Base-by-base conservation (phyloP, 1,139 yeast species). In the Yarrowia galli region DNA sequence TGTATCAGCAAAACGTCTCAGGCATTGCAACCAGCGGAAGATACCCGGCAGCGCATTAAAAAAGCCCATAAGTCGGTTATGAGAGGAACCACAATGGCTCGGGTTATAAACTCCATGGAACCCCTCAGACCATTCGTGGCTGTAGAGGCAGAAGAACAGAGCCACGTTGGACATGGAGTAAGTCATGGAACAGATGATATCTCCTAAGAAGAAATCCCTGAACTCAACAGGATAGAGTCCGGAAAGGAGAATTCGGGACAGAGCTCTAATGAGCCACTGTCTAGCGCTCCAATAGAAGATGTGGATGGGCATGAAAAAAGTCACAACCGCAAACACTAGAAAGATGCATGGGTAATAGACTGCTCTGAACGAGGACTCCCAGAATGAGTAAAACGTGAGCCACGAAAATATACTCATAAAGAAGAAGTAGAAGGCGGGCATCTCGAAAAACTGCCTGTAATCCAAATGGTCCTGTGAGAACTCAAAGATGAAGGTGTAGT, bases 221-320 rank as follows among this genome's bases (percentile, higher is more conserved):
- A 95, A 95, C 78, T 95, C 98, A 68, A 95, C 98, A 0, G 98
- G 97, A 74, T 90, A 95, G 48, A 92, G 81, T 0, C 99, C 98
- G 1, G 97, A 89, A 5, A 90, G 80, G 0, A 89, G 51, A 61
- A 95, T 79, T 74, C 99, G 83, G 83, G 93, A 86, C 3, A 88
- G 71, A 0, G 97, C 89, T 15, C 87, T 78, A 46, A 89, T 82
- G 4, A 93, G 75, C 98, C 98, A 95, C 70, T 82, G 83, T 71
- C 96, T 79, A 36, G 92, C 83, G 16, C 84, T 75, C 63, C 83
- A 82, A 73, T 83, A 87, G 46, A 83, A 77, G 1, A 85, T 80
- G 54, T 83, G 80, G 18, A 88, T 80, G 0, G 98, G 97, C 23
- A 78, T 69, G 78, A 92, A 82, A 35, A 91, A 77, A n/a, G 80